Conservation (phyloP, 305 asterid genomes). For the Striga hermonthica region DNA sequence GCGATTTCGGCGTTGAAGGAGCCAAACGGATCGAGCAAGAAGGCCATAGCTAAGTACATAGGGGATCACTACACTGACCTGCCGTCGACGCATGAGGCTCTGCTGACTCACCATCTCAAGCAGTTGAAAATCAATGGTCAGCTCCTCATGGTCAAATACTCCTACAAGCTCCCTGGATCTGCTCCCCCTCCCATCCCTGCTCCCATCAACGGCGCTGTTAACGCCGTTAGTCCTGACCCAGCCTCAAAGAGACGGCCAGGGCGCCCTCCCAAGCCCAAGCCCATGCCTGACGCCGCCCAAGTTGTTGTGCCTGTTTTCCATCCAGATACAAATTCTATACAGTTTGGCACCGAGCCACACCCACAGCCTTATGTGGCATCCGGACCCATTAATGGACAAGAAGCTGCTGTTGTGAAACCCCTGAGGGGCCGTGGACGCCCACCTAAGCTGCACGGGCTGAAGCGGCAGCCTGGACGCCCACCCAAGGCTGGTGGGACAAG, state of each 20-base stretch:
- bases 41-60: conserved; percentile 61
- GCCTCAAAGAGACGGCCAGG: conserved; percentile 57
- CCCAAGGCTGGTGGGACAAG: conserved; percentile 35
- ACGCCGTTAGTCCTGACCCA: conserved; percentile 23
- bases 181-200: conserved; percentile 19
- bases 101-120: conserved; percentile 58
- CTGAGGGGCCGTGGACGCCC: background rate
- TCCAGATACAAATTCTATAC: conserved; percentile 30
- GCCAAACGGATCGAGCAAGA: conserved; percentile 66
- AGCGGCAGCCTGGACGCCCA: conserved; percentile 62
- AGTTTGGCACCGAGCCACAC: background rate
- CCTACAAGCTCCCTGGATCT: conserved; percentile 69
- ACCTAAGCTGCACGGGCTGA: conserved; percentile 27
- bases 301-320: conserved; percentile 46
- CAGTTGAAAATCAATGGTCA: conserved; percentile 50
- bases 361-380: too few relatives aligned
- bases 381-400: conserved; percentile 32
- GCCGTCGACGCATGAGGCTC: conserved; percentile 49
- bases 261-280: conserved; percentile 70
- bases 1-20: conserved; percentile 70
- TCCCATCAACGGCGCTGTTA: conserved; percentile 32
- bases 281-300: conserved; percentile 34
- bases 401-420: conserved; percentile 34
- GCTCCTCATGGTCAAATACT: conserved; percentile 59
- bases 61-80: conserved; percentile 48